Evolutionary conservation across 1,284 basidiomycete species (phyloP).

Genomic region (Porphyrellus sp.): DNA sequence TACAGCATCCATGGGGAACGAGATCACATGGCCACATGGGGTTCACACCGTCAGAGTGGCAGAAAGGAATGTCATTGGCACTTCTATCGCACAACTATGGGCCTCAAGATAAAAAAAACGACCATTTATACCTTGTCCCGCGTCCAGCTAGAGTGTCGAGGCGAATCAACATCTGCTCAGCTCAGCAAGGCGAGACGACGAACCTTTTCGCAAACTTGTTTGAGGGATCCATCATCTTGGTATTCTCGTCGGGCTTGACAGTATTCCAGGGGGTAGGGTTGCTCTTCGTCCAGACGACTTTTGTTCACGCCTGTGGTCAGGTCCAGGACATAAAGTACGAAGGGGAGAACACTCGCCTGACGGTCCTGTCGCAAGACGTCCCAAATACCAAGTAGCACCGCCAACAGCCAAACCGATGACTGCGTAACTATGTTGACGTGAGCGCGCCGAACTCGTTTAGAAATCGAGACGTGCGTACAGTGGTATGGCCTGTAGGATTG

Average conservation of each 20-base stretch:
- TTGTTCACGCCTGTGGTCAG: conserved; percentile 1
- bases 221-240: conserved; percentile 66
- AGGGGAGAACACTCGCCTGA: conserved; percentile 45
- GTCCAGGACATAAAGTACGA: conserved; percentile 1
- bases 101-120: conserved; percentile 9
- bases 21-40: conserved; percentile 18
- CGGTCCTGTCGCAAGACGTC: conserved; percentile 68
- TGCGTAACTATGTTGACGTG: conserved; percentile 50
- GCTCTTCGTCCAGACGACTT: conserved; percentile 76
- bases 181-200: conserved; percentile 12
- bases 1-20: background rate
- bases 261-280: conserved; percentile 82
- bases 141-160: conserved; percentile 51
- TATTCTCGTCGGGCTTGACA: conserved; percentile 67
- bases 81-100: conserved; percentile 21
- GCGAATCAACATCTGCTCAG: conserved; percentile 12
- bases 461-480: conserved; percentile 51
- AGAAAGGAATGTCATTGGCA: conserved; percentile 19
- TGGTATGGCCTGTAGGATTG: conserved; percentile 59
- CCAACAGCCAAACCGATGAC: conserved; percentile 63
- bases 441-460: conserved; percentile 11
- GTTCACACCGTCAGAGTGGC: conserved; percentile 5
- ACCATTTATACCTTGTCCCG: conserved; percentile 58
- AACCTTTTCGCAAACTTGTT: conserved; percentile 72
- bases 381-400: conserved; percentile 71